Percentiles rank a stretch among this genome's conserved stretches.
Conservation (phyloP, 768 basidiomycete genomes). For the Naganishia randhawae region DNA sequence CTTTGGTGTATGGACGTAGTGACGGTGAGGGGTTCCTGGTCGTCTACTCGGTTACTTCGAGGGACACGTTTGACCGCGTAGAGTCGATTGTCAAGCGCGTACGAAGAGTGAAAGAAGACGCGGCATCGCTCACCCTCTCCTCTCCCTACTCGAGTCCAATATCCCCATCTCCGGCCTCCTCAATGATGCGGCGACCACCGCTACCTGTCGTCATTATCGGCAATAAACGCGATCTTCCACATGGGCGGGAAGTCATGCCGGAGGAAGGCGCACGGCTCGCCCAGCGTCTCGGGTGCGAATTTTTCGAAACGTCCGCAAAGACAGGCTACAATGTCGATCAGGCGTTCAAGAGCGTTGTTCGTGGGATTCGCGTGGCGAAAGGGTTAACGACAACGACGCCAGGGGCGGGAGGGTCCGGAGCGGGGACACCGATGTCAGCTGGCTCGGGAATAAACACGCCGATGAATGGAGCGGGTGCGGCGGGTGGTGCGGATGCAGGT, state of each 20-base stretch:
- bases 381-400: constrained; percentile 28
- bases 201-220: constrained; percentile 85
- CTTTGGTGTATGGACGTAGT: constrained; percentile 52
- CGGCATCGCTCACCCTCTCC: constrained; percentile 28
- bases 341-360: constrained; percentile 79
- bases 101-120: constrained; percentile 71
- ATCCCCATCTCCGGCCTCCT: constrained; percentile 19
- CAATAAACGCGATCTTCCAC: constrained; percentile 91
- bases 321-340: constrained; percentile 86
- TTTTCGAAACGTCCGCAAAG: constrained; percentile 95
- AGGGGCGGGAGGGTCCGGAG: constrained; percentile 53
- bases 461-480: neutral
- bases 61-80: constrained; percentile 82
- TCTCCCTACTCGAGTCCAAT: constrained; percentile 14
- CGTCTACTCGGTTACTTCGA: constrained; percentile 93
- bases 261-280: constrained; percentile 84
- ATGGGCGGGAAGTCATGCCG: constrained; percentile 81
- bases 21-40: constrained; percentile 98
- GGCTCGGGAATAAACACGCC: neutral
- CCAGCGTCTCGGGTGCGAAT: constrained; percentile 79
- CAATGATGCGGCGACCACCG: neutral
- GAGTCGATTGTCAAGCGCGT: constrained; percentile 87
- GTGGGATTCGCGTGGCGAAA: constrained; percentile 41
- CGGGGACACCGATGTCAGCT: constrained; percentile 14
- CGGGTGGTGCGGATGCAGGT: neutral